These are phyloP conservation scores for Kwoniella dejecticola DNA, from an alignment of 768 basidiomycete species.

Conservation along the genomic window DNA sequence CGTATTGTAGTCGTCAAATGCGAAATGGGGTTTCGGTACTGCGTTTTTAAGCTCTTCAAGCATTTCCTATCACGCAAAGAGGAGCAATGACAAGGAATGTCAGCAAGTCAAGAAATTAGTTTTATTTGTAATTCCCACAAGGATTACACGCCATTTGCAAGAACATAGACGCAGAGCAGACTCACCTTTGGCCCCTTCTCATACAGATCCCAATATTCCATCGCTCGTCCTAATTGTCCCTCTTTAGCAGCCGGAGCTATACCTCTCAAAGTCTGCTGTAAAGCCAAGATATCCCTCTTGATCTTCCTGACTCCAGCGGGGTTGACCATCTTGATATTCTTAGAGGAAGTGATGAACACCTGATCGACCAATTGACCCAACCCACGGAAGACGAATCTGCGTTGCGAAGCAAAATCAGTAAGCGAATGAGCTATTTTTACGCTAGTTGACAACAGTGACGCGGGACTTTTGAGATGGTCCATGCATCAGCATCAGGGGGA, in stretches of 20 bases:
- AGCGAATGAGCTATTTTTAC: not conserved
- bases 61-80: slow-evolving; percentile 66
- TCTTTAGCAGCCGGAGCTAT: slow-evolving; percentile 63
- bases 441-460: not conserved
- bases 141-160: too few species aligned
- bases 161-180: slow-evolving; percentile 1
- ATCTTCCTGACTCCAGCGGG: slow-evolving; percentile 81
- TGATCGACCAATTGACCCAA: slow-evolving; percentile 82
- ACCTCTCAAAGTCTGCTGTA: slow-evolving; percentile 87
- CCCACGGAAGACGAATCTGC: slow-evolving; percentile 84
- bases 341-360: slow-evolving; percentile 69
- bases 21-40: slow-evolving; percentile 63
- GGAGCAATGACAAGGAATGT: too few species aligned
- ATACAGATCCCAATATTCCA: slow-evolving; percentile 80
- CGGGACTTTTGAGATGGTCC: too few species aligned
- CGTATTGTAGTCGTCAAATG: slow-evolving; percentile 88
- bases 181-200: slow-evolving; percentile 71
- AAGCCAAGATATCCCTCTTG: slow-evolving; percentile 79
- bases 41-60: slow-evolving; percentile 66
- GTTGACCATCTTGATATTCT: slow-evolving; percentile 70
- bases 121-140: too few species aligned
- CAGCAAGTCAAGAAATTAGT: too few species aligned
- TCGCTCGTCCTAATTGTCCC: slow-evolving; percentile 73
- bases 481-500: too few species aligned
- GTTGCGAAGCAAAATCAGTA: not conserved